A percentile compares a stretch with the other conserved stretches of the same genome.
Conservation (phyloP, 371 early-diverging fungal species). For the Nematocida sp. region DNA sequence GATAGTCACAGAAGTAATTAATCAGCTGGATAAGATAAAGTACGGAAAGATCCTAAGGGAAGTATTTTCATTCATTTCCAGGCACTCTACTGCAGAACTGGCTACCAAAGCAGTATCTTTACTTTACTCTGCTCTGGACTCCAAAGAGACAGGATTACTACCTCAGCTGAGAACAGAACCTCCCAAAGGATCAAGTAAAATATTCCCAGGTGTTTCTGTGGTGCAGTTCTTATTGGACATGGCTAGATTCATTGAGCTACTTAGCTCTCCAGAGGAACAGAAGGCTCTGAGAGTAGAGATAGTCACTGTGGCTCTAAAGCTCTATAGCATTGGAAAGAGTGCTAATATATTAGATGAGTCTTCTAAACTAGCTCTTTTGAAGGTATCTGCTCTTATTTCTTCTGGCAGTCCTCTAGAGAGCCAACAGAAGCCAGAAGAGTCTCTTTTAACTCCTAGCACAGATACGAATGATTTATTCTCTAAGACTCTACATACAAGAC, state of each 20-base stretch:
- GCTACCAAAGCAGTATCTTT: slow-evolving; percentile 25
- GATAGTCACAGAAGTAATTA: slow-evolving; percentile 21
- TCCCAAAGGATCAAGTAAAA: slow-evolving; percentile 24
- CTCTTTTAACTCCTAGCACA: too few relatives aligned
- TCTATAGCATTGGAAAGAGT: slow-evolving; percentile 46
- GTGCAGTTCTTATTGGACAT: slow-evolving; percentile 38
- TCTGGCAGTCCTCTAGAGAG: not conserved
- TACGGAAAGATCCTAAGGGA: slow-evolving; percentile 86
- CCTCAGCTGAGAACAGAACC: slow-evolving; percentile 16
- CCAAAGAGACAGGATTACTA: slow-evolving; percentile 13
- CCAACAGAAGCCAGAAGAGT: not conserved
- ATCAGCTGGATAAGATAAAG: slow-evolving; percentile 68
- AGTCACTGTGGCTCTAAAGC: slow-evolving; percentile 43
- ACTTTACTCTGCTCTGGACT: slow-evolving; percentile 8
- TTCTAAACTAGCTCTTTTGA: slow-evolving; percentile 52
- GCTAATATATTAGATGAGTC: slow-evolving; percentile 44
- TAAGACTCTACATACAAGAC: not conserved
- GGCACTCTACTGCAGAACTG: slow-evolving; percentile 68
- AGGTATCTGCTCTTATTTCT: not conserved
- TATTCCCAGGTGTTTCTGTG: slow-evolving; percentile 55
- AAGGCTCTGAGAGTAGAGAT: slow-evolving; percentile 19
- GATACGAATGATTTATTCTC: too few relatives aligned
- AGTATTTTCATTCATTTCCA: slow-evolving; percentile 88
- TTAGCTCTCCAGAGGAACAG: not conserved
- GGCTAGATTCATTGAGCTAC: not conserved